Conservation (phyloP, 78 protist genomes). For the Cavenderia fasciculata region DNA sequence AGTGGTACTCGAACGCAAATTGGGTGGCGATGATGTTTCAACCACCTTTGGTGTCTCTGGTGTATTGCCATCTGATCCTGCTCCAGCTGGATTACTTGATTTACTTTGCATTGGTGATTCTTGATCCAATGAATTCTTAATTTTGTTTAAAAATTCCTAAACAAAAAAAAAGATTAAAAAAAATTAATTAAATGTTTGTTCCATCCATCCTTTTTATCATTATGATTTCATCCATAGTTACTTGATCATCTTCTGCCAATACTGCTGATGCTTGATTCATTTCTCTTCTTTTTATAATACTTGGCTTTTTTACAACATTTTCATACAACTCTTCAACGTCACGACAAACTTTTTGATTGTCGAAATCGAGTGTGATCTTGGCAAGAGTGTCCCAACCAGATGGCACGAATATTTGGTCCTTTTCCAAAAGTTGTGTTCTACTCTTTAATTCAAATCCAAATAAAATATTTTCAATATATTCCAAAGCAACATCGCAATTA, state of each 20-base stretch:
- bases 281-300: conserved; percentile 62
- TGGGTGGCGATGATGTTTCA: conserved; percentile 1
- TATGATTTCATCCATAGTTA: background rate
- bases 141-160: conserved; percentile 42
- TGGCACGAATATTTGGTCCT: conserved; percentile 80
- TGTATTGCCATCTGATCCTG: background rate
- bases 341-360: conserved; percentile 73
- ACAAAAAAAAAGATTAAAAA: background rate
- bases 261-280: conserved; percentile 9
- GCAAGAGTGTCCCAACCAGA: conserved; percentile 78
- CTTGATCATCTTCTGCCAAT: conserved; percentile 58
- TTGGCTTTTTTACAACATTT: conserved; percentile 71
- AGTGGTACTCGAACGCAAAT: background rate
- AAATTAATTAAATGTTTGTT: too few species aligned
- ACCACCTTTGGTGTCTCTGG: background rate
- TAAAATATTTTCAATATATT: conserved; percentile 63
- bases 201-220: too few species aligned
- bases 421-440: conserved; percentile 73
- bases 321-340: conserved; percentile 68
- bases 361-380: conserved; percentile 73
- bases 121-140: conserved; percentile 31
- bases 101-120: background rate
- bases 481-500: conserved; percentile 58
- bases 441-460: conserved; percentile 75
- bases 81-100: background rate